Evolutionary conservation across 2,329 filamentous ascomycete genomes (phyloP).

Genomic region (Davidsoniella australis): DNA sequence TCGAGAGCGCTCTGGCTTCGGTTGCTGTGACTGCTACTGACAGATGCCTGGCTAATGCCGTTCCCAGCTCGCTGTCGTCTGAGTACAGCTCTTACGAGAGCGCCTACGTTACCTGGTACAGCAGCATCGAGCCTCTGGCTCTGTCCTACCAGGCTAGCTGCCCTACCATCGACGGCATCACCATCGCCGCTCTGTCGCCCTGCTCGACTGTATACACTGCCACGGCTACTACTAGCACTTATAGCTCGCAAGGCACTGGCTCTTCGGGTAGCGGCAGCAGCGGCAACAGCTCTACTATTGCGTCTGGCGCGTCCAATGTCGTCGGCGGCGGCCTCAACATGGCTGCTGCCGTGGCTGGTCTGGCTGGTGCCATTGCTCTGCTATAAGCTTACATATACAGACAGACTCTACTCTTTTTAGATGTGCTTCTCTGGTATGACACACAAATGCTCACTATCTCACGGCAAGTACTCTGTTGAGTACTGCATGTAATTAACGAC

Average conservation of each 20-base stretch:
- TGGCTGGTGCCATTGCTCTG: conserved; percentile 17
- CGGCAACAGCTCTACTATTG: neutral
- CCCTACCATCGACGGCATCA: conserved; percentile 6
- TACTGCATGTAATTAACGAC: neutral
- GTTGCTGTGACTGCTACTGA: conserved; percentile 16
- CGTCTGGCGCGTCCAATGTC: neutral
- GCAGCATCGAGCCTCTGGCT: conserved; percentile 16
- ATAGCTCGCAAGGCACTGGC: neutral
- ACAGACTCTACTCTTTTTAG: neutral
- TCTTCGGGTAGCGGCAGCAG: neutral
- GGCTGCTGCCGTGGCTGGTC: conserved; percentile 16
- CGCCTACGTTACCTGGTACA: conserved; percentile 19
- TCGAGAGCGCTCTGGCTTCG: conserved; percentile 15
- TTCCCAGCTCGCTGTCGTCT: conserved; percentile 18
- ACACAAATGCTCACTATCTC: no score
- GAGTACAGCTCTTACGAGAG: conserved; percentile 20
- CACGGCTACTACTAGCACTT: neutral
- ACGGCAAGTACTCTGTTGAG: neutral
- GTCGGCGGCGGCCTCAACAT: conserved; percentile 9
- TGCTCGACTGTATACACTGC: conserved; percentile 6
- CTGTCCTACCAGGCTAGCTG: conserved; percentile 4
- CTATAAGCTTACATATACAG: neutral
- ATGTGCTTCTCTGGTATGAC: neutral
- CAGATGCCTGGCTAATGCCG: conserved; percentile 20
- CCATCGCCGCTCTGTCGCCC: neutral